Evolutionary conservation across 257 asterid species (phyloP).

Genomic region (Solanum etuberosum): DNA sequence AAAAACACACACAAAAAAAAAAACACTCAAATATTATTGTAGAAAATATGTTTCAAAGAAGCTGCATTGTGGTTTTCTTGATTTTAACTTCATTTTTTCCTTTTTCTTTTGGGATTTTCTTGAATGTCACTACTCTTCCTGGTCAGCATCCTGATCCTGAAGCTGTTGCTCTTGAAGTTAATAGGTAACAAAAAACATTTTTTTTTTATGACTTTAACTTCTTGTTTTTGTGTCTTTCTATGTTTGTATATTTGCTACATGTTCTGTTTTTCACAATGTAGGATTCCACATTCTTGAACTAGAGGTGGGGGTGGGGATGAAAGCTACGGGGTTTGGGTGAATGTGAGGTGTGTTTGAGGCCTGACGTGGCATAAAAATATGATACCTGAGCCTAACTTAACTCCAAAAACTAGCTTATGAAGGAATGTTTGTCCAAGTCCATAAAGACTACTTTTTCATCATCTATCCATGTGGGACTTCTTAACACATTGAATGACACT

Average conservation of each 20-base stretch:
- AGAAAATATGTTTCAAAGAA: slow-evolving; percentile 10
- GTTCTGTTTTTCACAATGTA: background rate
- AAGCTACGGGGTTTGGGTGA: background rate
- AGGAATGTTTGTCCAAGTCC: no score
- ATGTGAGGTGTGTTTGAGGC: background rate
- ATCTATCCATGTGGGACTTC: no score
- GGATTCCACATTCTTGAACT: background rate
- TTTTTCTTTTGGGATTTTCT: background rate
- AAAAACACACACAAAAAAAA: no score
- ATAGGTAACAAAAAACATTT: slow-evolving; percentile 2
- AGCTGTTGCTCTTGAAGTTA: slow-evolving; percentile 26
- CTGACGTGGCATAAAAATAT: no score
- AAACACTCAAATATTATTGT: background rate
- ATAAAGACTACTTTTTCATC: no score
- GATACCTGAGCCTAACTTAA: no score
- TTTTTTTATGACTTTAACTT: background rate
- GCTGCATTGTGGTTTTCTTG: slow-evolving; percentile 18
- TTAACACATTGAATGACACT: no score
- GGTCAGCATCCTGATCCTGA: slow-evolving; percentile 43
- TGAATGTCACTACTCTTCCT: slow-evolving; percentile 34
- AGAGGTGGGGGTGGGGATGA: background rate
- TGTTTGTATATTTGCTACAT: background rate
- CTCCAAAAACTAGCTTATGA: no score
- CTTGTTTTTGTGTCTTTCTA: background rate
- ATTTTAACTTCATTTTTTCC: background rate